A percentile compares a stretch with the other conserved stretches of the same genome.
These are phyloP conservation scores for Rhizopogon sp. DNA, from an alignment of 768 basidiomycete species.

Conservation along the genomic window DNA sequence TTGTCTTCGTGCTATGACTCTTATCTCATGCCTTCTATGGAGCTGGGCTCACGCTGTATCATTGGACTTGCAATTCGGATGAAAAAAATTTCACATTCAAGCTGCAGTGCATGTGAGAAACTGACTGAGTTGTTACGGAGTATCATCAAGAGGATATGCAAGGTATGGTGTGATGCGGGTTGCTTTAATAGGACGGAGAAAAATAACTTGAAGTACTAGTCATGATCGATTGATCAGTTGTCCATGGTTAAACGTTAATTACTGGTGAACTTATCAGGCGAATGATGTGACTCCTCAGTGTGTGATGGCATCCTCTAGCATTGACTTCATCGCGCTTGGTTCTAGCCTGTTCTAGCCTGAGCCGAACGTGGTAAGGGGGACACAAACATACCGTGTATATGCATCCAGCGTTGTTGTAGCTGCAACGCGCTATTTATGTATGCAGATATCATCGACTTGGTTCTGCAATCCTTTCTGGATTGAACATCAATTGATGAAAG, in stretches of 20 bases:
- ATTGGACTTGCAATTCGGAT: not conserved
- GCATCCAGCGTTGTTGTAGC: constrained; percentile 79
- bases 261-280: not conserved
- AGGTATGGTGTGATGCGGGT: not conserved
- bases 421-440: constrained; percentile 53
- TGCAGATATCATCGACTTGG: constrained; percentile 60
- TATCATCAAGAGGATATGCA: not conserved
- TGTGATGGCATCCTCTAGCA: constrained; percentile 30
- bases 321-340: constrained; percentile 22
- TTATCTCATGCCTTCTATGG: not conserved
- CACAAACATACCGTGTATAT: constrained; percentile 52
- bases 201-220: not conserved
- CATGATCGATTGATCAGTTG: not conserved
- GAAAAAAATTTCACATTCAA: not conserved
- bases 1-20: not conserved
- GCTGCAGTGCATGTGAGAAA: not conserved
- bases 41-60: not conserved
- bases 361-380: not conserved
- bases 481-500: constrained; percentile 38
- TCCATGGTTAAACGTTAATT: too few relatives aligned
- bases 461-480: constrained; percentile 52
- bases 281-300: constrained; percentile 18
- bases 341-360: not conserved
- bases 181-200: not conserved
- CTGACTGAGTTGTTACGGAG: too few relatives aligned